Evolutionary conservation across 495 filamentous ascomycete genomes (phyloP).

Genomic region (Lasiosphaeris hirsuta): DNA sequence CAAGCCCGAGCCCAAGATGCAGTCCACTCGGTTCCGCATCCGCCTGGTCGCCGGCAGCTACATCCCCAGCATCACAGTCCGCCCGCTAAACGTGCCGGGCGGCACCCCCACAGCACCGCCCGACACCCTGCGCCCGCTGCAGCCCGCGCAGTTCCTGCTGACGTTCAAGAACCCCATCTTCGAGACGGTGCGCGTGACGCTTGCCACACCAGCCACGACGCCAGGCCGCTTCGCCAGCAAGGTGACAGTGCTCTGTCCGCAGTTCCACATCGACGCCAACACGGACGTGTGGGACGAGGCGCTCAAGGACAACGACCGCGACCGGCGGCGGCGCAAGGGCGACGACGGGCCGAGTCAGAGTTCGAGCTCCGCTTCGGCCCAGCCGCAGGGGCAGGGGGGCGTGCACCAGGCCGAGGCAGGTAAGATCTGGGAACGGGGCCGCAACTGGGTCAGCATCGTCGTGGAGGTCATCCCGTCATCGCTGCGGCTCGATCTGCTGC

Average conservation of each 20-base stretch:
- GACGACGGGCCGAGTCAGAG: constrained; percentile 19
- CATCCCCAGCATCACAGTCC: constrained; percentile 74
- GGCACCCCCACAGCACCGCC: constrained; percentile 9
- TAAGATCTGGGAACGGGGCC: constrained; percentile 89
- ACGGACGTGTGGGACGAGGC: constrained; percentile 96
- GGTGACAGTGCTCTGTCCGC: constrained; percentile 89
- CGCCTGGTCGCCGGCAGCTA: constrained; percentile 83
- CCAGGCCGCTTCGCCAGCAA: constrained; percentile 72
- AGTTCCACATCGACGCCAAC: constrained; percentile 93
- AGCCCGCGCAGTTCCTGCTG: constrained; percentile 76
- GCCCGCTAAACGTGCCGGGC: constrained; percentile 54
- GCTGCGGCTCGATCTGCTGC: constrained; percentile 33
- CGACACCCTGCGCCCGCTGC: constrained; percentile 56
- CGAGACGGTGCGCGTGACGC: constrained; percentile 78
- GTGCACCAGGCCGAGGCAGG: constrained; percentile 75
- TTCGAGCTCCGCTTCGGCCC: too few relatives aligned
- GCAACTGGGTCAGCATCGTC: constrained; percentile 93
- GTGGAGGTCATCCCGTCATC: constrained; percentile 81
- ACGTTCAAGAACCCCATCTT: constrained; percentile 93
- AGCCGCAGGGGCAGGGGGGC: constrained; percentile 28
- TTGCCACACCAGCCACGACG: constrained; percentile 79
- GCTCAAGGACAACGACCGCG: constrained; percentile 45
- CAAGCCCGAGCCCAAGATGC: constrained; percentile 88
- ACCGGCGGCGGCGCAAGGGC: constrained; percentile 37
- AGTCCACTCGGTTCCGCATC: constrained; percentile 82